Base-by-base conservation (phyloP, 2,329 filamentous ascomycete genomes). In the Beauveria brongniartii region DNA sequence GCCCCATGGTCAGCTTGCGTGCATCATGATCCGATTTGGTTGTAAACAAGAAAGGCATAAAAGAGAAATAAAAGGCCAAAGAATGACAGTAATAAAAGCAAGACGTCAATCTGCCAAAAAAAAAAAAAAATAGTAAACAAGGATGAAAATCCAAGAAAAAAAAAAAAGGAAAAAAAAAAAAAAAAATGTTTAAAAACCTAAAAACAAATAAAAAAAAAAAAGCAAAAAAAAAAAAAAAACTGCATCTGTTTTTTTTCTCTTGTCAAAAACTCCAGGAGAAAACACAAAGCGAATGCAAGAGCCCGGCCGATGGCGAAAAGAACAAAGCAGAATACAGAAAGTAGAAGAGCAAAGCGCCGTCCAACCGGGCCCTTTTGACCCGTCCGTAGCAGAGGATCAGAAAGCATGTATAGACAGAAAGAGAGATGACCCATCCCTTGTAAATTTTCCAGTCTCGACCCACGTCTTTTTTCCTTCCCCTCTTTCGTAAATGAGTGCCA, bases 371-470 rank as follows among this genome's bases (percentile, higher is more conserved):
- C 53, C 22, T 46, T 44, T 34, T 30, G 7, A 44, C 24, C 16
- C 44, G 22, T 30, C 40, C 53, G 40, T 40, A 48, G n/a, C 14
- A 56, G 54, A 26, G 30, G 30, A 47, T 28, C 18, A 18, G 40
- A 24, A 55, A 24, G 24, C 47, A 47, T 43, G 43, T 30, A 9
- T 56, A 56, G 46, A 26, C 18, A 56, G 28, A 46, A 56, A 56
- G 47, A 37, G 30, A 47, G 34, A 48, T 14, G 5, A 34, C n/a
- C 43, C 20, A 46, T 47, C 43, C 54, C 26, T 47, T 48, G 43
- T 56, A 56, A 22, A 48, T 48, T 56, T 56, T 56, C 43, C 54
- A n/a, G 10, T 10, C 26, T n/a, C 41, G 54, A 48, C 54, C 43
- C 43, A 56, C 5, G n/a, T 22, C 24, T n/a, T 28, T 48, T 34